Evolutionary conservation across 1,284 basidiomycete genomes (phyloP).

Genomic region (Termitomyces sp.): DNA sequence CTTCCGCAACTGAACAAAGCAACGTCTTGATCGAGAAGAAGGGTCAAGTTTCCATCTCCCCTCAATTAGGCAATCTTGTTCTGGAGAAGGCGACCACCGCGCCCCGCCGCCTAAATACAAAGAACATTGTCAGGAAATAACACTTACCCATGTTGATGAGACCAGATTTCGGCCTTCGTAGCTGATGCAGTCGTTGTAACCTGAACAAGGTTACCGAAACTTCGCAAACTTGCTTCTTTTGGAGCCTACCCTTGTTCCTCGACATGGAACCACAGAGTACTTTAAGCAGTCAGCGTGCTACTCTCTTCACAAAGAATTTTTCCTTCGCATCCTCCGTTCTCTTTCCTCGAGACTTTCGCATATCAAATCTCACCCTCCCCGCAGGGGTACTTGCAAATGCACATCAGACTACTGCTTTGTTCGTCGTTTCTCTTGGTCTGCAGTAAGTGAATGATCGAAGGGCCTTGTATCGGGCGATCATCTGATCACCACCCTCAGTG

Average conservation of each 20-base stretch:
- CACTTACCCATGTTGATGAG: neutral
- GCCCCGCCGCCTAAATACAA: conserved; percentile 6
- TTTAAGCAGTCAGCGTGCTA: neutral
- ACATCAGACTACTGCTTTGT: conserved; percentile 1
- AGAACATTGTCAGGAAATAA: neutral
- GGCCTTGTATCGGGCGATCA: neutral
- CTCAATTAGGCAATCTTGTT: conserved; percentile 8
- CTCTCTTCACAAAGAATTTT: neutral
- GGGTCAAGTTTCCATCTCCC: neutral
- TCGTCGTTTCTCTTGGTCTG: conserved; percentile 7
- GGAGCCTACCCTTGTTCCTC: conserved; percentile 10
- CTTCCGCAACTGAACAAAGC: conserved; percentile 8
- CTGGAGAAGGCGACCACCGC: neutral
- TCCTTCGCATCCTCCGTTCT: neutral
- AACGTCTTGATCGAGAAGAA: conserved; percentile 13
- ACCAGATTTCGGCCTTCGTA: neutral
- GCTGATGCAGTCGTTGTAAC: neutral
- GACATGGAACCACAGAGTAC: neutral
- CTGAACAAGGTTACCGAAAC: neutral
- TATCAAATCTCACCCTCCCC: neutral
- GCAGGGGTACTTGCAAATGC: neutral
- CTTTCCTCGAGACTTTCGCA: neutral
- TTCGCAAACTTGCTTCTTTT: conserved; percentile 8
- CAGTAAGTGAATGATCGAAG: conserved; percentile 4
- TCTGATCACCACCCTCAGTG: conserved; percentile 9